phyloP scores from a whole-genome alignment of 257 asterid species.

The Prunella vulgaris region DNA sequence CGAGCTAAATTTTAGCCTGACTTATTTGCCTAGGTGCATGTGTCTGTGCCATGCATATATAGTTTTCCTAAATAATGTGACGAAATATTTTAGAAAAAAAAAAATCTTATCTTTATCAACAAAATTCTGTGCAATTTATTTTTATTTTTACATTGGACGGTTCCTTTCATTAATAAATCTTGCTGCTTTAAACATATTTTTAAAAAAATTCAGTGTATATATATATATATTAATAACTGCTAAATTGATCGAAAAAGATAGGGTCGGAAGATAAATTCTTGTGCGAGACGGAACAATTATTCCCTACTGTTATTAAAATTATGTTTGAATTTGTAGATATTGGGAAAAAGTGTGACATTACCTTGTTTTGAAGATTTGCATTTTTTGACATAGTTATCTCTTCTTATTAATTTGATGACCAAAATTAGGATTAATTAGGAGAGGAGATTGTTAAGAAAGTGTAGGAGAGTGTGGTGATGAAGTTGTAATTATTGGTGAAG shows the following conservation, averaged over 20 bases:
- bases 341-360: not conserved
- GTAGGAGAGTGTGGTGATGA: not conserved
- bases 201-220: no score
- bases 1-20: not conserved
- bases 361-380: not conserved
- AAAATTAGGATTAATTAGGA: not conserved
- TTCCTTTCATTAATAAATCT: conserved; percentile 31
- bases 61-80: conserved; percentile 27
- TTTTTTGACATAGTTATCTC: not conserved
- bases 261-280: no score
- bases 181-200: not conserved
- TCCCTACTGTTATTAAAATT: not conserved
- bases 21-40: conserved; percentile 15
- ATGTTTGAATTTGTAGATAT: not conserved
- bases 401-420: not conserved
- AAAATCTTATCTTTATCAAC: conserved; percentile 25
- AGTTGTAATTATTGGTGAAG: conserved; percentile 25
- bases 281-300: not conserved
- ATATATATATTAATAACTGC: no score
- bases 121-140: conserved; percentile 8
- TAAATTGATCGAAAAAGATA: no score
- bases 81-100: conserved; percentile 20
- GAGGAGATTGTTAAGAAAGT: not conserved
- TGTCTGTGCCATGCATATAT: conserved; percentile 25
- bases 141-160: not conserved